phyloP scores from a whole-genome alignment of 208 protist genomes.

The Leishmania amazonensis region DNA sequence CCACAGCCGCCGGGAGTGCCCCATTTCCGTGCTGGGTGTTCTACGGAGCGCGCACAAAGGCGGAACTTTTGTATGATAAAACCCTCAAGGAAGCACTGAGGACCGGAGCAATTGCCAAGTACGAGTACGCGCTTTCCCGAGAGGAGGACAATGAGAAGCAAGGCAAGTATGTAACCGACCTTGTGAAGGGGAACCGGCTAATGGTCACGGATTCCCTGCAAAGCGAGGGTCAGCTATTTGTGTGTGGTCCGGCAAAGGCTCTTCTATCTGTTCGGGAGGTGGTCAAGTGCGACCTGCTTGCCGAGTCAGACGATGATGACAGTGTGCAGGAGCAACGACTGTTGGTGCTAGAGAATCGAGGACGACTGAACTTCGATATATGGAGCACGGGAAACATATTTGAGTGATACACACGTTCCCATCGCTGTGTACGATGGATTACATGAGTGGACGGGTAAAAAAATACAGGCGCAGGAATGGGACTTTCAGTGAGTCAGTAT shows the following conservation, averaged over 20 bases:
- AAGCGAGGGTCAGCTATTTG: constrained; percentile 52
- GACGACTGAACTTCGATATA: constrained; percentile 72
- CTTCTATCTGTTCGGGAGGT: constrained; percentile 53
- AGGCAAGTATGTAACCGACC: constrained; percentile 65
- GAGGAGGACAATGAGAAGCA: constrained; percentile 5
- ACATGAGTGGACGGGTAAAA: background rate
- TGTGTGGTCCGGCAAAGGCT: constrained; percentile 65
- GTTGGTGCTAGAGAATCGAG: constrained; percentile 52
- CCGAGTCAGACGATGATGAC: constrained; percentile 69
- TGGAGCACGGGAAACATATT: constrained; percentile 78
- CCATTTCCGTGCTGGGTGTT: constrained; percentile 65
- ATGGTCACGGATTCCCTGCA: constrained; percentile 37
- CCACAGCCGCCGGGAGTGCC: background rate
- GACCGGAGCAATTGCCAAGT: constrained; percentile 52
- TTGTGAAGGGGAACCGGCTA: constrained; percentile 39
- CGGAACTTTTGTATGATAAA: constrained; percentile 78
- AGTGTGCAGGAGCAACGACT: constrained; percentile 71
- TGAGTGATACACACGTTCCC: constrained; percentile 1
- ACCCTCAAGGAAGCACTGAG: constrained; percentile 41
- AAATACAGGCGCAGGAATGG: background rate
- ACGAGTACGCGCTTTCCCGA: constrained; percentile 69
- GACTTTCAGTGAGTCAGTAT: background rate
- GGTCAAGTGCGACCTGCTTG: constrained; percentile 51
- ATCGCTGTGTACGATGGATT: background rate
- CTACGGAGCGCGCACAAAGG: constrained; percentile 61